Evolutionary conservation across 2,329 filamentous ascomycete species (phyloP).

Genomic region (Fusarium pseudonygamai): DNA sequence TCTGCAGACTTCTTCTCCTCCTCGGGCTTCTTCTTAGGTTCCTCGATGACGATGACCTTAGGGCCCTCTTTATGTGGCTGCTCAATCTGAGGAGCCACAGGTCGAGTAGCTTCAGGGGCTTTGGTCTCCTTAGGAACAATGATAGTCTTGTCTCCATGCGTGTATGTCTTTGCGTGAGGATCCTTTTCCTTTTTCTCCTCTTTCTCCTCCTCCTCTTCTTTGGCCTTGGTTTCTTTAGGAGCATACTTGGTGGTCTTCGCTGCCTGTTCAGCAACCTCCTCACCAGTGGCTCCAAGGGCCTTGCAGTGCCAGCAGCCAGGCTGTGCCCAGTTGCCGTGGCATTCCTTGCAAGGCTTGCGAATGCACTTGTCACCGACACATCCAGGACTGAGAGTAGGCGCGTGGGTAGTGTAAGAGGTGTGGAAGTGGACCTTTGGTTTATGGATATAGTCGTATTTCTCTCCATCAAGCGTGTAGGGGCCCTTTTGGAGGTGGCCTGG

Average conservation of each 20-base stretch:
- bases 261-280: slow-evolving; percentile 2
- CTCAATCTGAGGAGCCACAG: not conserved
- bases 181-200: not conserved
- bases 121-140: slow-evolving; percentile 20
- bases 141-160: slow-evolving; percentile 14
- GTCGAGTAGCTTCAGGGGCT: slow-evolving; percentile 3
- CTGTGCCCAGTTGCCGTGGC: slow-evolving; percentile 41
- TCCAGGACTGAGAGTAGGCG: slow-evolving; percentile 26
- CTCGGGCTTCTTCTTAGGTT: not conserved
- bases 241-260: slow-evolving; percentile 12
- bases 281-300: slow-evolving; percentile 26
- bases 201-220: not conserved
- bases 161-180: slow-evolving; percentile 19
- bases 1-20: not conserved
- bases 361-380: slow-evolving; percentile 37
- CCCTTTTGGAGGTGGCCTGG: not conserved
- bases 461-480: not conserved
- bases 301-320: slow-evolving; percentile 47
- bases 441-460: slow-evolving; percentile 29
- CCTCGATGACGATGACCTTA: not conserved
- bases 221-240: slow-evolving; percentile 8
- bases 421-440: slow-evolving; percentile 20
- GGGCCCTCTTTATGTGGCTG: not conserved
- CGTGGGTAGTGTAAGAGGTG: slow-evolving; percentile 10
- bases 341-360: slow-evolving; percentile 42